phyloP scores from a whole-genome alignment of 2,329 filamentous ascomycete species.

The Coniochaeta sp. region DNA sequence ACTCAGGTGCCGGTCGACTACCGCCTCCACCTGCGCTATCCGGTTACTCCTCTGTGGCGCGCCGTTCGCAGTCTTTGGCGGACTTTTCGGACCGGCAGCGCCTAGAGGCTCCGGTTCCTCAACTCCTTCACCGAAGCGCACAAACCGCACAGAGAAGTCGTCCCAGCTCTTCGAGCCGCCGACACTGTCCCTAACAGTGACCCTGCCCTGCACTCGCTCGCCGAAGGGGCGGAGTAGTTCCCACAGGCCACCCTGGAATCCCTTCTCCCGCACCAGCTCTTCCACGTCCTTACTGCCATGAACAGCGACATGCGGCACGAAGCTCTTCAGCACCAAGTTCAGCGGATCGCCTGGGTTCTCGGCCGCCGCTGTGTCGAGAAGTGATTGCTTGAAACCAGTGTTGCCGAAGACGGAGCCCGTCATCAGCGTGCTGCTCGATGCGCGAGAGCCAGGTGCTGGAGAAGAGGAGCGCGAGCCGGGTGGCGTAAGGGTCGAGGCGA shows the following conservation, averaged over 20 bases:
- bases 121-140: constrained; percentile 56
- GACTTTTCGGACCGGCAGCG: constrained; percentile 18
- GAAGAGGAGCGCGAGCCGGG: constrained; percentile 62
- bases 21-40: constrained; percentile 67
- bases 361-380: constrained; percentile 33
- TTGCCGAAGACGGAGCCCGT: constrained; percentile 53
- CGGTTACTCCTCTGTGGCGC: constrained; percentile 28
- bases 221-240: constrained; percentile 87
- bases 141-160: constrained; percentile 85
- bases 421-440: constrained; percentile 45
- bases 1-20: constrained; percentile 72
- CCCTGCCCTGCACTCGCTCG: constrained; percentile 78
- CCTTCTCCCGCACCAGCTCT: constrained; percentile 72
- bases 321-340: constrained; percentile 70
- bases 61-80: constrained; percentile 11
- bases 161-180: constrained; percentile 78
- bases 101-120: constrained; percentile 39
- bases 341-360: constrained; percentile 47
- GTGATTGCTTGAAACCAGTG: constrained; percentile 31
- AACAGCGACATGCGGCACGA: constrained; percentile 83
- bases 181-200: constrained; percentile 84
- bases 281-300: constrained; percentile 85
- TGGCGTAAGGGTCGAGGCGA: constrained; percentile 61
- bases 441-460: constrained; percentile 55
- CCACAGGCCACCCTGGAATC: constrained; percentile 73